Evolutionary conservation across 2,329 filamentous ascomycete genomes (phyloP).

Genomic region (Dothideomycetes sp.): DNA sequence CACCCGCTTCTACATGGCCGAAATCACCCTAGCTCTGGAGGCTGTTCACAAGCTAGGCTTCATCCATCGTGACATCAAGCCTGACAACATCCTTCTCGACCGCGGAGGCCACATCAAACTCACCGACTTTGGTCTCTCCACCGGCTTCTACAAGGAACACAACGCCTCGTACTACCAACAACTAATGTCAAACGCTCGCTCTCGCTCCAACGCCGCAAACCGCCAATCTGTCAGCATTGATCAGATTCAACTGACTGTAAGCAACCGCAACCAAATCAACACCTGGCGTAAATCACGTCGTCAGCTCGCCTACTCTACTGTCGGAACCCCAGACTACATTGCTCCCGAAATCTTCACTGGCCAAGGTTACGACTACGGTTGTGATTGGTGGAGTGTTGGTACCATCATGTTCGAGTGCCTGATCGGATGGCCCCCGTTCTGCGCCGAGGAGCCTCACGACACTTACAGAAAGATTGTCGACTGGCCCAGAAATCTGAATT

Average conservation of each 20-base stretch:
- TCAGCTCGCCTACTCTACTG: conserved; percentile 94
- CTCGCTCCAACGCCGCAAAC: conserved; percentile 45
- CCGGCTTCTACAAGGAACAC: conserved; percentile 94
- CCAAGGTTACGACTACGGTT: conserved; percentile 90
- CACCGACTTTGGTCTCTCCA: conserved; percentile 95
- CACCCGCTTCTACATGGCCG: conserved; percentile 97
- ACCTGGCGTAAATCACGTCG: conserved; percentile 95
- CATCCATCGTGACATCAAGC: conserved; percentile 98
- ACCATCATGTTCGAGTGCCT: conserved; percentile 99
- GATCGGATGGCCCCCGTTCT: conserved; percentile 98
- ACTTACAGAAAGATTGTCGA: conserved; percentile 99
- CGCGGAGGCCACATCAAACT: conserved; percentile 94
- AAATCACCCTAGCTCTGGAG: conserved; percentile 96
- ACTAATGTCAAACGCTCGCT: conserved; percentile 54
- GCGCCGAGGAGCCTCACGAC: conserved; percentile 92
- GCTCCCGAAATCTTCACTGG: conserved; percentile 97
- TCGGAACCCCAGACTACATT: conserved; percentile 97
- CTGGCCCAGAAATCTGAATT: conserved; percentile 91
- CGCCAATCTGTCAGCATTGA: conserved; percentile 91
- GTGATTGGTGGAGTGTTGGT: conserved; percentile 98
- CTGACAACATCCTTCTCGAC: conserved; percentile 95
- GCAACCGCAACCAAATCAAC: conserved; percentile 95
- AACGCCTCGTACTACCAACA: conserved; percentile 98
- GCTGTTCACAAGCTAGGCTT: conserved; percentile 96
- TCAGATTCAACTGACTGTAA: conserved; percentile 95